Conservation (phyloP, 768 basidiomycete species). For the Crepidotus variabilis region DNA sequence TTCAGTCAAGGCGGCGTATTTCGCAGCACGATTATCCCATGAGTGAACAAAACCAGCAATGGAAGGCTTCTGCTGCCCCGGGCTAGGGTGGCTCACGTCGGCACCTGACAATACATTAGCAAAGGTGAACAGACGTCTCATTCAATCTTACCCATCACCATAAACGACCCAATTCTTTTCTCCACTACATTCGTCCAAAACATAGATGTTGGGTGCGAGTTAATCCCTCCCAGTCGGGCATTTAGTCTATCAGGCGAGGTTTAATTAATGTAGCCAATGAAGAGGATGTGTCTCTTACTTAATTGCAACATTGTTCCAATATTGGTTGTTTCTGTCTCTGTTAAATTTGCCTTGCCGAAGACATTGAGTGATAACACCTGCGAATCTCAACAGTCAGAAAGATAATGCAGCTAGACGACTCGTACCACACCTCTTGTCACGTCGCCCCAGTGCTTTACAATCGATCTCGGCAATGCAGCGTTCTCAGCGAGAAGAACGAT, state of each 20-base stretch:
- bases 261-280: background rate
- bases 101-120: conserved; percentile 33
- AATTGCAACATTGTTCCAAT: conserved; percentile 53
- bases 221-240: conserved; percentile 49
- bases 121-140: background rate
- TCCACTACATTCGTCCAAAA: conserved; percentile 11
- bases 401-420: background rate
- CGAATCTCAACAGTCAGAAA: conserved; percentile 8
- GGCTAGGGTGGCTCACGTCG: conserved; percentile 61
- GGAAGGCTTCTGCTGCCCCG: conserved; percentile 50
- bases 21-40: conserved; percentile 36
- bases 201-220: conserved; percentile 30
- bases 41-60: conserved; percentile 60
- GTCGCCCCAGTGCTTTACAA: conserved; percentile 59
- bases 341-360: conserved; percentile 31
- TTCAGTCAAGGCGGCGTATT: conserved; percentile 38
- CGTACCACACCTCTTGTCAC: conserved; percentile 20
- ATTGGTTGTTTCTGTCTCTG: conserved; percentile 42
- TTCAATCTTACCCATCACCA: conserved; percentile 33
- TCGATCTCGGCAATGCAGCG: conserved; percentile 39
- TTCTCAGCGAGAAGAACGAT: conserved; percentile 49
- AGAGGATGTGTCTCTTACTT: conserved; percentile 32
- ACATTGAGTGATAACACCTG: conserved; percentile 44
- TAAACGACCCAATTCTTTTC: conserved; percentile 20
- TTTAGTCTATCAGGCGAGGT: conserved; percentile 37